A percentile compares a stretch with the other conserved stretches of the same genome.
These are phyloP conservation scores for Tubosaeta sp. DNA, from an alignment of 768 basidiomycete genomes.

Conservation along the genomic window DNA sequence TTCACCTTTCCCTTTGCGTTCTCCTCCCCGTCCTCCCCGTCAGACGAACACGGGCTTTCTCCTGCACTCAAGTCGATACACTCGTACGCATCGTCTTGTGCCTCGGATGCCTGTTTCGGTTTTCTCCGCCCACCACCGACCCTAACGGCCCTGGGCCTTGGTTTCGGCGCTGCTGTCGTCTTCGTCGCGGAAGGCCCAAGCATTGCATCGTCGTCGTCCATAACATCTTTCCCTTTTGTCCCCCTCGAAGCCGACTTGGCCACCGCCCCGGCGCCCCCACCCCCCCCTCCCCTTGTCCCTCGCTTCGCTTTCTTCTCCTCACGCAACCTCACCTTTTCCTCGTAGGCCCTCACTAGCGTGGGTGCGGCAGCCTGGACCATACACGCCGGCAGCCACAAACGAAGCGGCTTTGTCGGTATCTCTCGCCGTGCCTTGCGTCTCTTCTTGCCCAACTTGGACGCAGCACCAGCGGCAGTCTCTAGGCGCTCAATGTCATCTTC, in stretches of 20 bases:
- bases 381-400: slow-evolving; percentile 81
- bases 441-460: slow-evolving; percentile 16
- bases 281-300: slow-evolving; percentile 16
- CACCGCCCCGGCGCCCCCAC: background rate
- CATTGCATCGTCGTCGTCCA: background rate
- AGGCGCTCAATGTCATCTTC: slow-evolving; percentile 29
- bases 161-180: slow-evolving; percentile 3
- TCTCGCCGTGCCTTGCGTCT: slow-evolving; percentile 26
- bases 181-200: slow-evolving; percentile 5
- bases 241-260: background rate
- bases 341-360: slow-evolving; percentile 56
- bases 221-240: background rate
- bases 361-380: slow-evolving; percentile 71
- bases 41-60: slow-evolving; percentile 19
- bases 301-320: slow-evolving; percentile 35
- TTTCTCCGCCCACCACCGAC: slow-evolving; percentile 13
- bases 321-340: slow-evolving; percentile 52
- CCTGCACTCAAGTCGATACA: slow-evolving; percentile 22
- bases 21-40: slow-evolving; percentile 3
- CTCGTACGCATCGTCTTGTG: slow-evolving; percentile 27
- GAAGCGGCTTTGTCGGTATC: slow-evolving; percentile 47
- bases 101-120: slow-evolving; percentile 20
- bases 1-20: slow-evolving; percentile 10
- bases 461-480: slow-evolving; percentile 23
- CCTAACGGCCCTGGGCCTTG: slow-evolving; percentile 5